Base-by-base conservation (phyloP, 1,284 basidiomycete genomes). In the Cryptococcus floricola region DNA sequence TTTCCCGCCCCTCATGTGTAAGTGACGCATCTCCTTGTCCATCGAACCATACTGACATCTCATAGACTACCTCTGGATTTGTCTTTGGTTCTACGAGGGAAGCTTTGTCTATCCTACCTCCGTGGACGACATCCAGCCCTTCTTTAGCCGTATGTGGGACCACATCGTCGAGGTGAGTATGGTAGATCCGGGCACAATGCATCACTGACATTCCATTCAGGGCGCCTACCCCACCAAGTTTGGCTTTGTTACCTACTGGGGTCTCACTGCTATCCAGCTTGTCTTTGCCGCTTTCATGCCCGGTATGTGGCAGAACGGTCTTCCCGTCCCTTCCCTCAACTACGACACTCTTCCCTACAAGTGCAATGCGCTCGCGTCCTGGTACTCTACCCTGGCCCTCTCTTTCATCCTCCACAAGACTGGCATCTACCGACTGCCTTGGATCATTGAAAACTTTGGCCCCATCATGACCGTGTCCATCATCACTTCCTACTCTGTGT, bases 41-140 rank as follows among this genome's bases (percentile, higher is more conserved):
- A 34, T 34, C 4, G 9, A 27, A 13, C 4, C 41, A 19, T 23
- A 39, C 38, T 14, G 28, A 9, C 23, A 14, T 18, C 81, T 91
- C 61, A 91, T 93, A 94, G 98, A 98, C 79, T 98, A 98, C 80
- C 85, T 98, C 64, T 98, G 92, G 91, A 91, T 93, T 65, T 99
- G 96, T 71, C 82, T 98, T 41, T 93, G 89, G 85, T 96, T 93
- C 78, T 94, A 98, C 74, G 88, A 97, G 64, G 95, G 95, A 52
- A 81, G 83, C 66, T 80, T 96, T 43, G 85, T 89, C n/a, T 78
- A 83, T 64, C 93, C 93, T 0, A 79, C 78, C 34, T 87, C 88
- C 12, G 56, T 85, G 23, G 83, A 84, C 47, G 89, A 91, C 63
- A 81, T 94, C 52, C 67, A 79, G 55, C 91, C 94, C 1, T 96